Evolutionary conservation across 2,329 filamentous ascomycete genomes (phyloP).

Genomic region (Myrmaecium sp.): DNA sequence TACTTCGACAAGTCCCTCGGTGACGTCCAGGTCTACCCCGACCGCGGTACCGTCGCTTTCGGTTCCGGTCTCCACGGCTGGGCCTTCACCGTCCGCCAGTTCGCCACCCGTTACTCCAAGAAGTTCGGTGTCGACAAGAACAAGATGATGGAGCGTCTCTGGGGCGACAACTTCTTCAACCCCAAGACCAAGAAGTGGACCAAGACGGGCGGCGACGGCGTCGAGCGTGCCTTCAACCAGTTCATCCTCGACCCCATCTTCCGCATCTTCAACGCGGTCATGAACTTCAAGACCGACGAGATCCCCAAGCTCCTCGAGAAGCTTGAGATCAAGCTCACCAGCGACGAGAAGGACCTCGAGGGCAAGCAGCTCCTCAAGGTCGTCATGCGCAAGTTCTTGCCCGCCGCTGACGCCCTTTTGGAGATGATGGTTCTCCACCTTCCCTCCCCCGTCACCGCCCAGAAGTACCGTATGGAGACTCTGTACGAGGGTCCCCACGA

Average conservation of each 20-base stretch:
- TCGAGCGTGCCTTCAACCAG: constrained; percentile 98
- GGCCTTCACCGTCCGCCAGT: constrained; percentile 98
- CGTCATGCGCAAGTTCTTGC: constrained; percentile 97
- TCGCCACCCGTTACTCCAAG: constrained; percentile 91
- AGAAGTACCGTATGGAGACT: constrained; percentile 96
- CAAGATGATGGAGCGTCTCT: constrained; percentile 99
- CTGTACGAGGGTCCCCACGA: constrained; percentile 95
- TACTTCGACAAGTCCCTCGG: constrained; percentile 94
- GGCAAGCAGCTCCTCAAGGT: constrained; percentile 97
- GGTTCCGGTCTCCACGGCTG: constrained; percentile 99
- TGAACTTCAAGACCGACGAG: constrained; percentile 98
- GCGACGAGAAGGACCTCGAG: constrained; percentile 81
- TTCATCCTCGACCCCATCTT: constrained; percentile 99
- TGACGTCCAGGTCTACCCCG: constrained; percentile 97
- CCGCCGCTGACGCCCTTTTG: constrained; percentile 89
- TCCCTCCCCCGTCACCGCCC: constrained; percentile 85
- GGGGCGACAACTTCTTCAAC: constrained; percentile 99
- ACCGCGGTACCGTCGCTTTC: constrained; percentile 96
- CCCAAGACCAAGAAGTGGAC: constrained; percentile 99
- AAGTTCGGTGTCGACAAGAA: constrained; percentile 99
- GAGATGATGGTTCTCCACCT: constrained; percentile 99
- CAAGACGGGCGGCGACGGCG: constrained; percentile 67
- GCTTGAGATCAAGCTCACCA: constrained; percentile 79
- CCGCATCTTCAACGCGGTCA: constrained; percentile 92
- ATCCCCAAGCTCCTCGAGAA: constrained; percentile 69